Conservation (phyloP, 2,329 filamentous ascomycete species). For the Pyrenophora teres region DNA sequence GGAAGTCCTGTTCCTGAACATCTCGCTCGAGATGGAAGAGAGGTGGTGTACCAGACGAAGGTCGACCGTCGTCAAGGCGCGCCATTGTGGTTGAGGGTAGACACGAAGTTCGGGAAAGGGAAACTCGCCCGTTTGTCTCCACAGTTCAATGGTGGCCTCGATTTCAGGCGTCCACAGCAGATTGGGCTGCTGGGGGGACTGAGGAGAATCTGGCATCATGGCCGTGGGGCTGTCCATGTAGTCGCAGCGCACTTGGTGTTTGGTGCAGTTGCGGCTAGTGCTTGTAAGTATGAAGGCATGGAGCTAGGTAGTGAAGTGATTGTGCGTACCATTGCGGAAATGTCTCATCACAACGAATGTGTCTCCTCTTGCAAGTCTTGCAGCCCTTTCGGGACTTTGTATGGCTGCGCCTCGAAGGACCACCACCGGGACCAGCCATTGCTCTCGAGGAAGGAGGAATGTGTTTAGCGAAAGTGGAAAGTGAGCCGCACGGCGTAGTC, state of each 20-base stretch:
- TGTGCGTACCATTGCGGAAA: constrained; percentile 88
- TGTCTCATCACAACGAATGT: constrained; percentile 96
- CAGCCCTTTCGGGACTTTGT: constrained; percentile 99
- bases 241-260: constrained; percentile 97
- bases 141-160: constrained; percentile 77
- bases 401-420: constrained; percentile 88
- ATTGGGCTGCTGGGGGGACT: constrained; percentile 59
- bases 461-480: constrained; percentile 23
- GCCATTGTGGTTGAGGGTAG: constrained; percentile 74
- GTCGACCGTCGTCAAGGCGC: constrained; percentile 75
- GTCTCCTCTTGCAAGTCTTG: constrained; percentile 95
- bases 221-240: constrained; percentile 86
- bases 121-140: constrained; percentile 82
- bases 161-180: constrained; percentile 87
- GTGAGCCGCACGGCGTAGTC: constrained; percentile 15
- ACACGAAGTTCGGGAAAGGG: constrained; percentile 82
- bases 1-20: constrained; percentile 75
- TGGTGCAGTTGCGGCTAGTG: constrained; percentile 90
- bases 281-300: constrained; percentile 23
- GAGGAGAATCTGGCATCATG: constrained; percentile 60
- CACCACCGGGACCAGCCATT: constrained; percentile 94
- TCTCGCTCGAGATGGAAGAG: constrained; percentile 80
- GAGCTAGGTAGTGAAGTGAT: neutral
- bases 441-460: constrained; percentile 14
- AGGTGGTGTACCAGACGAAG: constrained; percentile 90